A percentile compares a stretch with the other conserved stretches of the same genome.
phyloP scores from a whole-genome alignment of 495 filamentous ascomycete genomes.

The Penicillium ucsense region DNA sequence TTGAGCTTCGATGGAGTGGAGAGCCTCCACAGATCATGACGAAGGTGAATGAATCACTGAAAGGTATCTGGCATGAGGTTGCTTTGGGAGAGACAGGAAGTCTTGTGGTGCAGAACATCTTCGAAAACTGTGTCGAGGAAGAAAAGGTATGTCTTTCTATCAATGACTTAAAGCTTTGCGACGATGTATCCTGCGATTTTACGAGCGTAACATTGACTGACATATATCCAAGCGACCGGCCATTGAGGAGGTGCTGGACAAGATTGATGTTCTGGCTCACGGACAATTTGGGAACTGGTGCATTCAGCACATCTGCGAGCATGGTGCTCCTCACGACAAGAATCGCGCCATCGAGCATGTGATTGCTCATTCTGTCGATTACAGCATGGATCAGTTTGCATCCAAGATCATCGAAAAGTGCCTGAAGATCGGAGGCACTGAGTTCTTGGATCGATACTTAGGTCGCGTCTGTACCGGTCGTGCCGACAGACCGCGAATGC shows the following conservation, averaged over 20 bases:
- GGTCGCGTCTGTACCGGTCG: conserved; percentile 88
- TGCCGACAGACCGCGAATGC: conserved; percentile 85
- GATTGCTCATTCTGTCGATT: conserved; percentile 82
- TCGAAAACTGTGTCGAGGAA: conserved; percentile 97
- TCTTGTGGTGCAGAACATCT: conserved; percentile 97
- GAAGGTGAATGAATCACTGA: conserved; percentile 90
- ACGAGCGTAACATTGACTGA: conserved; percentile 22
- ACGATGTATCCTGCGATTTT: no score
- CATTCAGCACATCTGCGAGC: conserved; percentile 98
- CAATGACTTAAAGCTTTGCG: no score
- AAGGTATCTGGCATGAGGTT: conserved; percentile 98
- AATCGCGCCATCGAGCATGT: conserved; percentile 92
- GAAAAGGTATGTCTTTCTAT: conserved; percentile 62
- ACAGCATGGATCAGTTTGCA: conserved; percentile 98
- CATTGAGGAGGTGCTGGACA: conserved; percentile 88
- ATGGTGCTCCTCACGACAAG: conserved; percentile 83
- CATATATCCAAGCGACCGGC: conserved; percentile 62
- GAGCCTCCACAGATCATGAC: conserved; percentile 97
- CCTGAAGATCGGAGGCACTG: conserved; percentile 85
- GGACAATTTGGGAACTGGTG: conserved; percentile 99
- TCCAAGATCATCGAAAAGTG: conserved; percentile 99
- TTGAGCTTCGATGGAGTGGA: conserved; percentile 90
- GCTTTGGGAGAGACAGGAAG: conserved; percentile 95
- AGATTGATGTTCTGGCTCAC: conserved; percentile 90
- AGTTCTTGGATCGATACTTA: conserved; percentile 89